Base-by-base conservation (phyloP, 23 red algal species). In the Gracilaria caudata region DNA sequence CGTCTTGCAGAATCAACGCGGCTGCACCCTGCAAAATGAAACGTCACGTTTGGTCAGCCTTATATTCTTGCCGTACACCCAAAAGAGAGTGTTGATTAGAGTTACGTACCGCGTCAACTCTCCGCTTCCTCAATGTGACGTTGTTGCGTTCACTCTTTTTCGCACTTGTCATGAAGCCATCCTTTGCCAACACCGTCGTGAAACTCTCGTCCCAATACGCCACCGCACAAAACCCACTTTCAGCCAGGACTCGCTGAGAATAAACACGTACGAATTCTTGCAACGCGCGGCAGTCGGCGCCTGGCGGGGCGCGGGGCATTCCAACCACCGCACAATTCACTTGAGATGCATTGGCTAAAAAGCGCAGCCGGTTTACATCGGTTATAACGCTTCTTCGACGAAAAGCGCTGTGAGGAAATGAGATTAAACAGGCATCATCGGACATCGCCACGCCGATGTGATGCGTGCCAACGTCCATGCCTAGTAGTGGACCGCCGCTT, bases 1-100 rank as follows among this genome's bases (percentile, higher is more conserved):
- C 87, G 66, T 91, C 87, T 91, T 91, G 87, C 32, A 91, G 64
- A 57, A 82, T 81, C 51, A 91, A 37, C 55, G 76, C 75, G 11
- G 87, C 87, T 1, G 87, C 87, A 10, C 59, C 44, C 87, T 91
- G 11, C 53, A 39, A 76, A 66, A 66, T 4, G 30, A 66, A 24
- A 35, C 2, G 30, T 66, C 29, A 66, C 17, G 49, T 35, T 35
- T 2, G 2, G 61, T 66, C 61, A 66, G 61, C 26, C 36, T 16
- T 2, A 33, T 10, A 9, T 37, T 0, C 12, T 66, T 33, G 11
- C 29, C 3, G 7, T 35, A 36, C 11, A 37, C 29, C 35, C 49
- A 45, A 64, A 32, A 24, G 7, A 9, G 29, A 9, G 29, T 6
- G 1, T 12, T 3, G 30, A 0, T 37, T 14, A 30, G 0, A 16